Conservation (phyloP, 331 rosid species). For the Malus hybrid region DNA sequence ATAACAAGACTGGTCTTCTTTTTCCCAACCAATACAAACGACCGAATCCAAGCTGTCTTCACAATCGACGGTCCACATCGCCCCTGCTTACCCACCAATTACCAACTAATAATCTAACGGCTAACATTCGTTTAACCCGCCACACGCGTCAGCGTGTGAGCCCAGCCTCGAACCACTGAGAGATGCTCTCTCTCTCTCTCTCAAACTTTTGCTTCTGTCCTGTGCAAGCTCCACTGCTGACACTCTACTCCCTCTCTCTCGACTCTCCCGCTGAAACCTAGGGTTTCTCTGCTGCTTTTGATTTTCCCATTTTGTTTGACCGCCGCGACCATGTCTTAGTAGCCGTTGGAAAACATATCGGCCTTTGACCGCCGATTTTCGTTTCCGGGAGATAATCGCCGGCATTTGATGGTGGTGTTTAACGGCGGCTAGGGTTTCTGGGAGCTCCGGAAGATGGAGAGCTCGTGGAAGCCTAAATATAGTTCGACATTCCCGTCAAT, state of each 20-base stretch:
- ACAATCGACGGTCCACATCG: constrained; percentile 30
- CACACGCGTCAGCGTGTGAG: constrained; percentile 8
- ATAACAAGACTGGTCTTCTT: not conserved
- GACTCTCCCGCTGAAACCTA: not conserved
- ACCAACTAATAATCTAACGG: constrained; percentile 10
- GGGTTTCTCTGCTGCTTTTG: constrained; percentile 4
- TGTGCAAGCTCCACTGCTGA: not conserved
- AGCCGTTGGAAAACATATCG: not conserved
- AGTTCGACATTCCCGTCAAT: constrained; percentile 33
- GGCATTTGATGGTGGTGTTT: constrained; percentile 1
- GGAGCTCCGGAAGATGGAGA: constrained; percentile 26
- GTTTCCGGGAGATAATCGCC: not conserved
- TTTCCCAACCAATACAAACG: not conserved
- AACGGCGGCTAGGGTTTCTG: constrained; percentile 25
- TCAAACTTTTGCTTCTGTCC: not conserved
- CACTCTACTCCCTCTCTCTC: constrained; percentile 5
- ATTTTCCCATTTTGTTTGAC: not conserved
- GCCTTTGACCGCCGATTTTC: constrained; percentile 7
- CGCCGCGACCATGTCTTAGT: not conserved
- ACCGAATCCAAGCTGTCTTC: constrained; percentile 37
- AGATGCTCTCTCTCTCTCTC: constrained; percentile 4
- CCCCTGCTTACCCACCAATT: not conserved
- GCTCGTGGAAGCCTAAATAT: constrained; percentile 34
- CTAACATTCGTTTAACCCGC: not conserved
- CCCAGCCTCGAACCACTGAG: constrained; percentile 34